Evolutionary conservation across 2,329 filamentous ascomycete species (phyloP), one percentile per base, ranked within the genome.

Genomic region (Colletotrichum sp.): DNA sequence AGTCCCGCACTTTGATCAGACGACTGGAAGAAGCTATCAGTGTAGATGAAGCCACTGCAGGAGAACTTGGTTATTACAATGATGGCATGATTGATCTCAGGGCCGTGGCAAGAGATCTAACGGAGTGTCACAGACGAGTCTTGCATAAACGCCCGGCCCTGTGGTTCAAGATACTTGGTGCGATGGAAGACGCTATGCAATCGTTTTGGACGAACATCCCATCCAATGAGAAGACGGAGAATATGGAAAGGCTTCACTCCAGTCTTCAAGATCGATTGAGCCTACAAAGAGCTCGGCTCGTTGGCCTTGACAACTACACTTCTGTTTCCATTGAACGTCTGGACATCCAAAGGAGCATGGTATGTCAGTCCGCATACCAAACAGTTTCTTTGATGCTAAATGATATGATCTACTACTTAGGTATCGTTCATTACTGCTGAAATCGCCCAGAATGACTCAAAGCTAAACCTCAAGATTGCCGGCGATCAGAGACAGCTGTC

Each of bases 311-410:
- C 4, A 43, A 1, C 39, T 43, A 43, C 0, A 10, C 8, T n/a
- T 43, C 39, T 1, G 39, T 43, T n/a, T 43, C 39, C 16, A 43
- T 43, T 43, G 39, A 43, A 43, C 39, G 39, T 1, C 1, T 43
- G 8, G 18, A 43, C 18, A 10, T n/a, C 8, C 39, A 43, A n/a
- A 43, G 39, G 39, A 43, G 16, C 39, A 43, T 43, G 39, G 39
- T 18, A 18, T 1, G 36, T 0, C 13, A 36, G 0, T 36, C 36
- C 36, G 2, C 36, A 1, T 18, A 18, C 14, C 36, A 16, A 39
- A 39, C 36, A 0, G 5, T 18, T 18, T 3, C 36, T 18, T 1
- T 1, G 36, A 4, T 43, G 36, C 16, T 43, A 1, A 18, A 2
- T 43, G 16, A 43, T 43, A 43, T 18, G 16, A 18, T 43, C 16